These are phyloP conservation scores for Pythium plurisporium DNA, from an alignment of 352 stramenopile species.

Conservation along the genomic window DNA sequence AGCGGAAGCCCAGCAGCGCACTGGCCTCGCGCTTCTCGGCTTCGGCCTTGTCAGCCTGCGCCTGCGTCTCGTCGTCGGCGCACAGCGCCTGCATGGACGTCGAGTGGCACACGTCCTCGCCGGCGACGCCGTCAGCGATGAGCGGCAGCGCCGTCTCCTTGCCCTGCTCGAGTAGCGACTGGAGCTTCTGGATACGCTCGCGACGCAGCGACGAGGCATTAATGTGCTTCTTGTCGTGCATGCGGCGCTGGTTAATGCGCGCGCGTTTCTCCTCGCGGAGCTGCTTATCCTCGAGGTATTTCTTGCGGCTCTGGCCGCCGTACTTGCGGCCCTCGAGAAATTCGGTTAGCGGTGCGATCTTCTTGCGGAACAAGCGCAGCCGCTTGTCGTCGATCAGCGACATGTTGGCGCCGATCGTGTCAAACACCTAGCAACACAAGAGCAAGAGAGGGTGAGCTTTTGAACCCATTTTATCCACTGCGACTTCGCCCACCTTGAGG, in stretches of 20 bases:
- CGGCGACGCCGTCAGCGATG: conserved; percentile 89
- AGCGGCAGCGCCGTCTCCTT: conserved; percentile 74
- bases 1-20: conserved; percentile 78
- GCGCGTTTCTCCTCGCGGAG: conserved; percentile 82
- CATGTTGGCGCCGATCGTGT: conserved; percentile 43
- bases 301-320: conserved; percentile 75
- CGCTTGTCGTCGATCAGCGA: conserved; percentile 63
- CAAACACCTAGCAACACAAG: conserved; percentile 38
- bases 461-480: conserved; percentile 6
- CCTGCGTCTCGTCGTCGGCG: conserved; percentile 44
- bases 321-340: conserved; percentile 85
- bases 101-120: conserved; percentile 55
- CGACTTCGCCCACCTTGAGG: conserved; percentile 37
- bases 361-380: conserved; percentile 76
- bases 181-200: conserved; percentile 90
- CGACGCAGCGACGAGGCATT: conserved; percentile 87
- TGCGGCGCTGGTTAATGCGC: conserved; percentile 78
- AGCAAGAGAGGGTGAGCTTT: not conserved
- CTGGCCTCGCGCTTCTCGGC: conserved; percentile 54
- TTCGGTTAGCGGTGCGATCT: conserved; percentile 68
- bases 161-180: conserved; percentile 84
- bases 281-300: conserved; percentile 87
- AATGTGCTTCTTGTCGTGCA: conserved; percentile 93
- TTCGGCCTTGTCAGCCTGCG: conserved; percentile 43
- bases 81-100: conserved; percentile 62